A percentile compares a stretch with the other conserved stretches of the same genome.
Conservation (phyloP, 305 asterid species). For the Ruellia speciosa region DNA sequence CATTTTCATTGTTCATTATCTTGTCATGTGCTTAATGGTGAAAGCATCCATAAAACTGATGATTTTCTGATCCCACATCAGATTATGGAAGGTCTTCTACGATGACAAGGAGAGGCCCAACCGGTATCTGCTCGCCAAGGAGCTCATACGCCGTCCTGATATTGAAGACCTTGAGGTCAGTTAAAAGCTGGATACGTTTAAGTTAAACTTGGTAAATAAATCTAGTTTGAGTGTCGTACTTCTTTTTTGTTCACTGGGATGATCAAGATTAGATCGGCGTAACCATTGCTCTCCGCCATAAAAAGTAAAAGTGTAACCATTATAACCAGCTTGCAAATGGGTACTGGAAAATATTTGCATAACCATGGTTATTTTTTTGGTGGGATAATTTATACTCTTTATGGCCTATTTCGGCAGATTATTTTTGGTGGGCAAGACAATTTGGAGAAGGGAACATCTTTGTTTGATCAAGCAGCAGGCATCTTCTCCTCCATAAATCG, state of each 20-base stretch:
- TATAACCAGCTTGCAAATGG: too few relatives aligned
- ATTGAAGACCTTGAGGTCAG: constrained; percentile 83
- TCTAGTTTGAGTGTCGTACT: too few relatives aligned
- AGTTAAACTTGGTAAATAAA: too few relatives aligned
- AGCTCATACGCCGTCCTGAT: constrained; percentile 68
- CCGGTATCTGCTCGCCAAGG: constrained; percentile 79
- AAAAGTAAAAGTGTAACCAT: too few relatives aligned
- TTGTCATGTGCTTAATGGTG: neutral
- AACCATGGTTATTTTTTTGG: neutral
- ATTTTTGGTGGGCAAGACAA: constrained; percentile 59
- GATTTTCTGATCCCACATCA: constrained; percentile 15
- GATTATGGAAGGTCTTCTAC: constrained; percentile 87
- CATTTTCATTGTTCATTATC: neutral
- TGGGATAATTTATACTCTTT: neutral
- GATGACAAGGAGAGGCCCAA: constrained; percentile 83
- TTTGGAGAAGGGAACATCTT: constrained; percentile 44
- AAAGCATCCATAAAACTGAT: neutral
- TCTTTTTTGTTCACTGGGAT: too few relatives aligned
- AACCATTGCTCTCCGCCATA: too few relatives aligned
- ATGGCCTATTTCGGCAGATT: constrained; percentile 32
- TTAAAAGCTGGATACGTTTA: too few relatives aligned
- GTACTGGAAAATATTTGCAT: too few relatives aligned
- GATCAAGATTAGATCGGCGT: too few relatives aligned
- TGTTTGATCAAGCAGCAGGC: constrained; percentile 74
- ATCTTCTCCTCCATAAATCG: constrained; percentile 73